These are phyloP conservation scores for Gracilariopsis chorda DNA, from an alignment of 23 red algal genomes.

Conservation along the genomic window DNA sequence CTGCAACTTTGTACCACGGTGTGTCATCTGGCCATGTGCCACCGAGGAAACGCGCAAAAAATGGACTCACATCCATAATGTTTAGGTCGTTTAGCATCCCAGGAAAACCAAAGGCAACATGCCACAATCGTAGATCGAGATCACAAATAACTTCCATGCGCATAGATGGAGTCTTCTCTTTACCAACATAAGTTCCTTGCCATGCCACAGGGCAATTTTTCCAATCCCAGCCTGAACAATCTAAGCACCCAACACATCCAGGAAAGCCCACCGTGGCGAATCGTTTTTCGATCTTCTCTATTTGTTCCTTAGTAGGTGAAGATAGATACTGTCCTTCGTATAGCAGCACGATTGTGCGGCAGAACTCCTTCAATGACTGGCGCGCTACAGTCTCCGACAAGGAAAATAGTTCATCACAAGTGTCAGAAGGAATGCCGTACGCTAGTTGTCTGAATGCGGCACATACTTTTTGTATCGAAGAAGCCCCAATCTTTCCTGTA, in stretches of 20 bases:
- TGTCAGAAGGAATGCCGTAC: not conserved
- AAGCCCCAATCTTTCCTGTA: not conserved
- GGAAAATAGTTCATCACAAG: not conserved
- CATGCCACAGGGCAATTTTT: not conserved
- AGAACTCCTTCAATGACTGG: not conserved
- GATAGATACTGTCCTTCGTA: not conserved
- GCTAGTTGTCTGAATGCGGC: not conserved
- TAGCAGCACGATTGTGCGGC: not conserved
- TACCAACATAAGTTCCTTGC: not conserved
- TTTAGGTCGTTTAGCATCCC: conserved; percentile 30
- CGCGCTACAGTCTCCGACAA: not conserved
- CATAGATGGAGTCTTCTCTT: not conserved
- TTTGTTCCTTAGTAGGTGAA: not conserved
- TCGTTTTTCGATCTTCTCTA: not conserved
- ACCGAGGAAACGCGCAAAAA: not conserved
- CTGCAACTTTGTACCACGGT: not conserved
- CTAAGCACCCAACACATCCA: conserved; percentile 12
- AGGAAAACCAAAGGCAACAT: conserved; percentile 11
- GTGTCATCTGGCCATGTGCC: not conserved
- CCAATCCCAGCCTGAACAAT: not conserved
- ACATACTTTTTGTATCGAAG: not conserved
- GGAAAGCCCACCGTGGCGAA: not conserved
- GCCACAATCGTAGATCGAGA: conserved; percentile 2
- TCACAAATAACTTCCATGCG: conserved; percentile 58
- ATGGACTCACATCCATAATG: not conserved